Conservation (phyloP, 2,329 filamentous ascomycete species). For the Chaetomium strumarium region DNA sequence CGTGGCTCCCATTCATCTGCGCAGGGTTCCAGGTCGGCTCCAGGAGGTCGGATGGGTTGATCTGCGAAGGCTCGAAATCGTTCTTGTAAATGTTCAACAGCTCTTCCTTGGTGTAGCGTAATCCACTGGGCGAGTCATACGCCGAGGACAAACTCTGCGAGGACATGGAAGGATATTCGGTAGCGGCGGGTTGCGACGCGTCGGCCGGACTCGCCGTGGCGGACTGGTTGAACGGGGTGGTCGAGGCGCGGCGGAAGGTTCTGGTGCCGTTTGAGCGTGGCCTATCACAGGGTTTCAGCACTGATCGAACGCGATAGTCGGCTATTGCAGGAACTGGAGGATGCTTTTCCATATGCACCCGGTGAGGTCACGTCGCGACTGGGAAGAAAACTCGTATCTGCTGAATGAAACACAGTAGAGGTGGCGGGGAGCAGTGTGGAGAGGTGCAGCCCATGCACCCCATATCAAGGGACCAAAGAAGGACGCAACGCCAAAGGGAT, state of each 20-base stretch:
- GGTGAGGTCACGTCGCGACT: neutral
- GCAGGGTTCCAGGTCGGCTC: slow-evolving; percentile 75
- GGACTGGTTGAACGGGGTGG: slow-evolving; percentile 42
- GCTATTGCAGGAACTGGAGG: too few relatives aligned
- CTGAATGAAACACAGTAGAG: too few relatives aligned
- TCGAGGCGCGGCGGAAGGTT: slow-evolving; percentile 59
- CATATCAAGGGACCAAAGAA: neutral
- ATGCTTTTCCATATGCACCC: neutral
- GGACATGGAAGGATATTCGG: slow-evolving; percentile 19
- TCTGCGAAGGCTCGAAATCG: slow-evolving; percentile 41
- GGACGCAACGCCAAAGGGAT: neutral
- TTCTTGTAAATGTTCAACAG: slow-evolving; percentile 67
- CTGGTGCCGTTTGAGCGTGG: slow-evolving; percentile 57
- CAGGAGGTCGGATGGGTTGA: slow-evolving; percentile 62
- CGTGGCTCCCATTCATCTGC: slow-evolving; percentile 56
- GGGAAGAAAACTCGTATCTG: neutral
- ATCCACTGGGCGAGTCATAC: slow-evolving; percentile 39
- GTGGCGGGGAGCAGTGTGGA: too few relatives aligned
- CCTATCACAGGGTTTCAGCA: slow-evolving; percentile 35
- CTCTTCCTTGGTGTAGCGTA: slow-evolving; percentile 72
- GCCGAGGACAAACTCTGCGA: slow-evolving; percentile 16
- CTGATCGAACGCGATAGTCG: neutral
- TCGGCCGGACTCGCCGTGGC: slow-evolving; percentile 19
- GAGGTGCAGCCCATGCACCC: too few relatives aligned
- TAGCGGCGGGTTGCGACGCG: slow-evolving; percentile 14